Conservation (phyloP, 371 early-diverging fungal species). For the Chytridium lagenaria region DNA sequence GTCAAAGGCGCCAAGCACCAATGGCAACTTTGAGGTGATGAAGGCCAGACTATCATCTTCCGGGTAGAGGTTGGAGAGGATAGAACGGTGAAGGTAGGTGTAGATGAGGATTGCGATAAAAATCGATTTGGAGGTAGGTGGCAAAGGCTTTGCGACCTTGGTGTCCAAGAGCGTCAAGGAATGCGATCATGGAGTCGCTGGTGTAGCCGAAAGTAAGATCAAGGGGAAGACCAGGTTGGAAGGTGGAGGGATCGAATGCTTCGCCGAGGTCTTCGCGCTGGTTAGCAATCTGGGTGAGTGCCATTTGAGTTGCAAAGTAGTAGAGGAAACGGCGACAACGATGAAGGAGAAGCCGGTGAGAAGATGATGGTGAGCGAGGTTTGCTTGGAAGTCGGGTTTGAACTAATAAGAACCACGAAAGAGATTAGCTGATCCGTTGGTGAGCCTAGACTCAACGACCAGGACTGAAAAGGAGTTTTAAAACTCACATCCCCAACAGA, state of each 20-base stretch:
- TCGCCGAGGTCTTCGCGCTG: constrained; percentile 3
- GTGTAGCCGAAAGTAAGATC: constrained; percentile 28
- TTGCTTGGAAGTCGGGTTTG: neutral
- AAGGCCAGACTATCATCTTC: constrained; percentile 10
- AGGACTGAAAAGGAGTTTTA: too few relatives aligned
- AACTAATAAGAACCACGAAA: neutral
- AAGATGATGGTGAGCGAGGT: neutral
- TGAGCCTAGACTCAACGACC: too few relatives aligned
- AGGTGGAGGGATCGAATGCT: neutral
- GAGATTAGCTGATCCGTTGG: too few relatives aligned
- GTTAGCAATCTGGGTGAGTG: constrained; percentile 6
- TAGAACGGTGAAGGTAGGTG: constrained; percentile 12
- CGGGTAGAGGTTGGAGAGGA: constrained; percentile 22
- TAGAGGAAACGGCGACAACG: constrained; percentile 11
- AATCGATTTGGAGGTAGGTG: constrained; percentile 16
- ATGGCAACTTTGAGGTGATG: constrained; percentile 1
- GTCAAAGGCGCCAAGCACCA: constrained; percentile 19
- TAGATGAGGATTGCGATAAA: constrained; percentile 22
- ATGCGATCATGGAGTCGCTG: constrained; percentile 4
- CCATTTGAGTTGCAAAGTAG: constrained; percentile 17
- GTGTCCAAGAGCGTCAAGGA: constrained; percentile 12
- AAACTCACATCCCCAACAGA: neutral
- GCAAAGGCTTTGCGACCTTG: constrained; percentile 9
- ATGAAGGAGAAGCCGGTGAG: neutral
- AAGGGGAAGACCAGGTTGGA: constrained; percentile 17